Conservation (phyloP, 805 yeast species). For the Barnettozyma botsteinii region DNA sequence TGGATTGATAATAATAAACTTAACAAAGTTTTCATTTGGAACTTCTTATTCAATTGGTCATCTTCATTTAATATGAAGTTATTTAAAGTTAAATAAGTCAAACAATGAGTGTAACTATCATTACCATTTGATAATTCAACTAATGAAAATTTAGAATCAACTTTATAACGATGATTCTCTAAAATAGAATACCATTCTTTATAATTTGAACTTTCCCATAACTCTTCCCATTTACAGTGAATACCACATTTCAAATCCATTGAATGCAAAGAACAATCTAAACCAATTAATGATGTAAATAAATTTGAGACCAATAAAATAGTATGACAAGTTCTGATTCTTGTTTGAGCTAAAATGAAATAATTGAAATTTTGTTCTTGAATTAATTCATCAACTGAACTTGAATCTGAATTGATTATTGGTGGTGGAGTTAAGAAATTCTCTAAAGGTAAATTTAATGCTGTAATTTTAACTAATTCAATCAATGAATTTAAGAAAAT, state of each 20-base stretch:
- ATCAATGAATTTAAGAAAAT: slow-evolving; percentile 78
- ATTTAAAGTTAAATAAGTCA: slow-evolving; percentile 39
- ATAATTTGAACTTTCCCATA: slow-evolving; percentile 51
- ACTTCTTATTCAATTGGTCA: slow-evolving; percentile 28
- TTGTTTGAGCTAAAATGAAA: slow-evolving; percentile 67
- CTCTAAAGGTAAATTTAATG: slow-evolving; percentile 59
- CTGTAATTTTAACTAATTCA: slow-evolving; percentile 68
- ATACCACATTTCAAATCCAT: slow-evolving; percentile 57
- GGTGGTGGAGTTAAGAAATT: slow-evolving; percentile 35
- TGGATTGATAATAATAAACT: slow-evolving; percentile 60
- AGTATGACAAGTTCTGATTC: slow-evolving; percentile 69
- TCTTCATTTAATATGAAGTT: slow-evolving; percentile 34
- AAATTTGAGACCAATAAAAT: slow-evolving; percentile 54
- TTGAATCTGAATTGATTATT: slow-evolving; percentile 30
- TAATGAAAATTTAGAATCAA: slow-evolving; percentile 50
- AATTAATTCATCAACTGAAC: slow-evolving; percentile 15
- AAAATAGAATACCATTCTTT: slow-evolving; percentile 46
- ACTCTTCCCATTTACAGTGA: slow-evolving; percentile 51
- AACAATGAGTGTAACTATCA: slow-evolving; percentile 39
- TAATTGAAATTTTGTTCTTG: slow-evolving; percentile 36
- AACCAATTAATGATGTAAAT: slow-evolving; percentile 43
- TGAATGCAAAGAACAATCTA: slow-evolving; percentile 38
- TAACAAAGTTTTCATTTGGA: slow-evolving; percentile 45
- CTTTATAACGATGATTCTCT: slow-evolving; percentile 29
- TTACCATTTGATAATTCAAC: slow-evolving; percentile 52